These are phyloP conservation scores for Tylopilus subfusipes DNA, from an alignment of 768 basidiomycete species.

Conservation along the genomic window DNA sequence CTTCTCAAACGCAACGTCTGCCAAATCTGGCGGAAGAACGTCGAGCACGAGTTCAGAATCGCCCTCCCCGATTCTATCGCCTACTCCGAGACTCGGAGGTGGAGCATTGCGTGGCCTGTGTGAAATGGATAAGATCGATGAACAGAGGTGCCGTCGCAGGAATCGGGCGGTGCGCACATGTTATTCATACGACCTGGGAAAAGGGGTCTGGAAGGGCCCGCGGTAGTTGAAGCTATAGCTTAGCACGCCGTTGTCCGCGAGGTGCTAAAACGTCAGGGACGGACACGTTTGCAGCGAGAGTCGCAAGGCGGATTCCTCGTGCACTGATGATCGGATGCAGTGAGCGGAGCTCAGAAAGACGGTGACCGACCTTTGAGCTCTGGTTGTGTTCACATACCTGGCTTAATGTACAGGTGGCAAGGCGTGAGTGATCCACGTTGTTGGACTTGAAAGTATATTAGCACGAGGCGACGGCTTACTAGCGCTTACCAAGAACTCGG, in stretches of 20 bases:
- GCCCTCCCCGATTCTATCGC: constrained; percentile 56
- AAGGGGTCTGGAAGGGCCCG: neutral
- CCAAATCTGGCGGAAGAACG: constrained; percentile 55
- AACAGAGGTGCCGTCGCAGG: constrained; percentile 1
- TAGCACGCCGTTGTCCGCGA: neutral
- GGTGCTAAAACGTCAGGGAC: constrained; percentile 2
- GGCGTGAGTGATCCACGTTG: constrained; percentile 5
- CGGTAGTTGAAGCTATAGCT: neutral
- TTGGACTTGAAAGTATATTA: neutral
- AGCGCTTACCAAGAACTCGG: too few species aligned
- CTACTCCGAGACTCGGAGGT: constrained; percentile 30
- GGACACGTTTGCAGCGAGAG: constrained; percentile 2
- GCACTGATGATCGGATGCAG: constrained; percentile 4
- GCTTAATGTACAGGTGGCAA: neutral
- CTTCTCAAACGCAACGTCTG: constrained; percentile 52
- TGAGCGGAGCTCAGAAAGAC: constrained; percentile 1
- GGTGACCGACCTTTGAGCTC: neutral
- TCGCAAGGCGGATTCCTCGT: constrained; percentile 15
- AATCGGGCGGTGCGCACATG: constrained; percentile 16
- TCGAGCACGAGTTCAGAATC: constrained; percentile 61
- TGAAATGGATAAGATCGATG: constrained; percentile 1
- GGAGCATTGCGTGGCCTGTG: constrained; percentile 20
- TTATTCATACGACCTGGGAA: neutral
- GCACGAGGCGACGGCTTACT: constrained; percentile 9
- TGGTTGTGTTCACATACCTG: constrained; percentile 4